Evolutionary conservation across 768 basidiomycete species (phyloP), one percentile per base, ranked within the genome.

Genomic region (Hortiboletus campestris): DNA sequence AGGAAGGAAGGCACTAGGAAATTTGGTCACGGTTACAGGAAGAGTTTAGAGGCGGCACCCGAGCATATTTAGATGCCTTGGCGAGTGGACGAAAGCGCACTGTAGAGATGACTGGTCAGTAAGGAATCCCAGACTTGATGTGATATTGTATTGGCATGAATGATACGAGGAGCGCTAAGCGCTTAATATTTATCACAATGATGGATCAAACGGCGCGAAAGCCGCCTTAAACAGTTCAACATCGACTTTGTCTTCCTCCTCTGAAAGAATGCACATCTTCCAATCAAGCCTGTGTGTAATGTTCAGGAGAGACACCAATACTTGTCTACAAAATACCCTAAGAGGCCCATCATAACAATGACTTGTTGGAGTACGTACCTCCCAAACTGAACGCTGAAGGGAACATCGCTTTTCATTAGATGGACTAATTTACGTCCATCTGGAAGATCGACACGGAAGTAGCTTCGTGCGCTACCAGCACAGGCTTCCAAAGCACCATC

Each of bases 301-400:
- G 16, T 80, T 84, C 51, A 98, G 66, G n/a, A 98, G 71, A 35
- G 81, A 77, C 6, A 88, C 91, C 42, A 98, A 67, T 16, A 90
- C 92, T 71, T 89, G 85, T 72, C 96, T 98, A 66, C 46, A 55
- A 46, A 25, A 63, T 57, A 57, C 47, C 22, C 17, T 57, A 32
- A 55, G 56, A 40, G 0, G 0, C 16, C 16, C 2, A 32, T 41
- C 31, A 45, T 6, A 40, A 49, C 31, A 16, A 46, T 19, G 35
- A 32, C 19, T 38, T 12, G 14, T 20, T 6, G 42, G 4, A 35
- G 31, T 39, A 54, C 39, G 68, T 67, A 96, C 95, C 96, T 84
- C 57, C 94, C 95, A 72, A 98, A 98, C 68, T 98, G 94, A 43
- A 98, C 76, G 60, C 86, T 86, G 67, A 98, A 98, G 34, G 87